Evolutionary conservation across 106 monocot genomes (phyloP).

Genomic region (Acorus calamus): DNA sequence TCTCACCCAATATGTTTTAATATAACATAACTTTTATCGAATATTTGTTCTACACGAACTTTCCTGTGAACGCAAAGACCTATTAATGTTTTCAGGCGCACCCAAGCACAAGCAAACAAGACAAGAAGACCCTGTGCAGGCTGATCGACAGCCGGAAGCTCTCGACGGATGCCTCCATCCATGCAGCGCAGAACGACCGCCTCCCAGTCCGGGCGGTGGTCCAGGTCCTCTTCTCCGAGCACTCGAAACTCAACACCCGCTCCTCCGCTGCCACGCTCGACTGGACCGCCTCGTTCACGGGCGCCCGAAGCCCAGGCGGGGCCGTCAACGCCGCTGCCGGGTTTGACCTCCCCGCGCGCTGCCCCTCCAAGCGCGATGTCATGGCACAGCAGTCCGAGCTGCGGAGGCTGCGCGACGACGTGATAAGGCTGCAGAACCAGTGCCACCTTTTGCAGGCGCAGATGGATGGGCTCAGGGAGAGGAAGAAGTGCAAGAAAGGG

Average conservation of each 20-base stretch:
- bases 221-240: conserved; percentile 67
- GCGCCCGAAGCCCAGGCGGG: conserved; percentile 23
- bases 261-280: conserved; percentile 3
- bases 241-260: conserved; percentile 36
- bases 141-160: conserved; percentile 72
- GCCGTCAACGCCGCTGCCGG: conserved; percentile 12
- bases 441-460: conserved; percentile 63
- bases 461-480: conserved; percentile 29
- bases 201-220: conserved; percentile 63
- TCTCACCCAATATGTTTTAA: too few species aligned
- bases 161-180: conserved; percentile 51
- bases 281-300: conserved; percentile 42
- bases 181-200: conserved; percentile 78
- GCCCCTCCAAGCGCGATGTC: conserved; percentile 59
- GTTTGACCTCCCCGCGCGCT: conserved; percentile 40
- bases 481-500: conserved; percentile 30
- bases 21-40: too few species aligned
- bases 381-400: conserved; percentile 64
- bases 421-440: conserved; percentile 57
- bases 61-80: too few species aligned
- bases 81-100: conserved; percentile 38
- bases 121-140: conserved; percentile 48
- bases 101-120: conserved; percentile 43
- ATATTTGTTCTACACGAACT: too few species aligned
- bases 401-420: conserved; percentile 53